Evolutionary conservation across 2,329 filamentous ascomycete genomes (phyloP).

Genomic region (Plectosphaerella cucumerina): DNA sequence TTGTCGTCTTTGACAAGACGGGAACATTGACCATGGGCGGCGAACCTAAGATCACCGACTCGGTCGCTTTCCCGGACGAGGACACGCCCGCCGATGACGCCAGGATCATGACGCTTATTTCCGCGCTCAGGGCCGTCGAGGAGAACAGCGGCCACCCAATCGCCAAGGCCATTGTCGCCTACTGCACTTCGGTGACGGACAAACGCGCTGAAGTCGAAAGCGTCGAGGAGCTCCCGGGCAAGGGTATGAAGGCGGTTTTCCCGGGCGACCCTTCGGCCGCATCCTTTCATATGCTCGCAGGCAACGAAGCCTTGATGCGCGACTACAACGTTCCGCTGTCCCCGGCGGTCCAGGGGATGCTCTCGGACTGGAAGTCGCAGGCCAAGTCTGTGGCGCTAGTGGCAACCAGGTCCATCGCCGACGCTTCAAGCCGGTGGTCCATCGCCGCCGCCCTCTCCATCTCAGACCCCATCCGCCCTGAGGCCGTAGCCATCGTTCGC

Average conservation of each 20-base stretch:
- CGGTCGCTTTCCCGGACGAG: slow-evolving; percentile 32
- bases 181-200: slow-evolving; percentile 42
- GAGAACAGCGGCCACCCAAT: slow-evolving; percentile 72
- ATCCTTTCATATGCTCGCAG: slow-evolving; percentile 55
- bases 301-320: slow-evolving; percentile 68
- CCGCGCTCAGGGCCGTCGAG: slow-evolving; percentile 58
- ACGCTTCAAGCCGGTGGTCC: slow-evolving; percentile 28
- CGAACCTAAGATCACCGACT: slow-evolving; percentile 64
- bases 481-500: slow-evolving; percentile 61
- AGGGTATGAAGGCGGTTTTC: slow-evolving; percentile 61
- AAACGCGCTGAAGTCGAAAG: slow-evolving; percentile 27
- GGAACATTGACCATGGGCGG: slow-evolving; percentile 74
- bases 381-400: slow-evolving; percentile 62
- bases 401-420: slow-evolving; percentile 32
- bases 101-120: slow-evolving; percentile 32
- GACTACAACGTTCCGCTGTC: slow-evolving; percentile 40
- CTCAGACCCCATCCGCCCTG: slow-evolving; percentile 74
- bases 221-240: slow-evolving; percentile 66
- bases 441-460: slow-evolving; percentile 69
- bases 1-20: slow-evolving; percentile 85
- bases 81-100: slow-evolving; percentile 10
- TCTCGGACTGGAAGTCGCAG: slow-evolving; percentile 56
- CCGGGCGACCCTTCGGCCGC: slow-evolving; percentile 18
- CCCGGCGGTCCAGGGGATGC: slow-evolving; percentile 22
- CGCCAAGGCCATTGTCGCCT: slow-evolving; percentile 63